Evolutionary conservation across 108 stramenopile genomes (phyloP), one percentile per base, ranked within the genome.

Genomic region (Asterionellopsis glacialis): DNA sequence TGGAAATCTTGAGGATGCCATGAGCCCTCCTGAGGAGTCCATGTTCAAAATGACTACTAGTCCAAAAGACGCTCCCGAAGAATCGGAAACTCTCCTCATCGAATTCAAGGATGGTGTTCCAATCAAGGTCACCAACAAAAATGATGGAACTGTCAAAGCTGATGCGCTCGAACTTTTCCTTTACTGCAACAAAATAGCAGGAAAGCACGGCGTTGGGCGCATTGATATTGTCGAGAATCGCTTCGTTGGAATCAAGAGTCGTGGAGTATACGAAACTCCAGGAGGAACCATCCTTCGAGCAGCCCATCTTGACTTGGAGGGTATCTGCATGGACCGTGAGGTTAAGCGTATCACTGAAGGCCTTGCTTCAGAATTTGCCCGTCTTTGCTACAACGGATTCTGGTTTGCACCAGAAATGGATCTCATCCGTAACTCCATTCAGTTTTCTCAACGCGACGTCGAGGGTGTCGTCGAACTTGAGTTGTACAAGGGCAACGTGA

Each of bases 361-460:
- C 24, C 62, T 97, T 49, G 64, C 90, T 53, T 65, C 57, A 57
- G 96, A 98, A 75, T 99, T 96, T 73, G 80, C 97, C 26, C 84
- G 96, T 25, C 80, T 97, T 16, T 96, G 96, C 79, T 99, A 99
- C 97, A 96, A 99, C 67, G 98, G 98, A 44, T 99, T 96, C 78
- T 99, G 98, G 98, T 99, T 96, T 65, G 95, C 96, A 12, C 98
- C 98, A 11, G 98, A 99, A 76, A 98, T 99, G 98, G 97, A 97
- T 45, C 71, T 98, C 58, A 83, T 98, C 72, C 90, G 88, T 57
- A 63, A 96, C 68, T 74, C 88, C 49, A 81, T 99, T 42, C 69
- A 88, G 16, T 96, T 79, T 69, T 56, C 77, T 43, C 98, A 99
- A 67, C 69, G 85, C 47, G 88, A 96, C 74, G 96, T 99, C 11